Base-by-base conservation (phyloP, 2,329 filamentous ascomycete genomes). In the Colletotrichum scovillei region DNA sequence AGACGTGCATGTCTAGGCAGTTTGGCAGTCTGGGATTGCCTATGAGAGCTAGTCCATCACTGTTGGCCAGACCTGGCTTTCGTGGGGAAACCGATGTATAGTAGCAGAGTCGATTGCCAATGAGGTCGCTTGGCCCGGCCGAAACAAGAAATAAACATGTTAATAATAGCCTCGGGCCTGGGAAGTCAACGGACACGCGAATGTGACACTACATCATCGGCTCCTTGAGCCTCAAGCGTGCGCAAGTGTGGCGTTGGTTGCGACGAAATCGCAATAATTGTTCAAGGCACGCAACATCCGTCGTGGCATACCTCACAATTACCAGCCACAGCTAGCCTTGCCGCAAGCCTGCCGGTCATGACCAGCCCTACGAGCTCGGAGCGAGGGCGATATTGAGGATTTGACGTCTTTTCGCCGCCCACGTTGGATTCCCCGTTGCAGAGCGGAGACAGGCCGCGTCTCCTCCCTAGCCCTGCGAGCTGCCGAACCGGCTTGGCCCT, bases 391-490 rank as follows among this genome's bases (percentile, higher is more conserved):
- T 19, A 62, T 65, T 26, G 52, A 56, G 28, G n/a, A 30, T 56
- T n/a, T 16, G 28, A 64, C 42, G 60, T 55, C 35, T 70, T 32
- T 32, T 65, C 56, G 35, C 46, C 56, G 56, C 70, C 67, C 49
- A 42, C 38, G 38, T 42, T 42, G 38, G 8, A 35, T n/a, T 22
- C 69, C 65, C 67, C 35, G 56, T 73, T 60, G 49, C 46, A 52
- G 69, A 71, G 71, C 67, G 67, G 67, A 22, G 63, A 71, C 62
- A 73, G 67, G 67, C 67, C 71, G 71, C 71, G 67, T 66, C 56
- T 73, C 67, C 71, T 38, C 65, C 67, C 32, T 56, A 71, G 71
- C 62, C 67, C 49, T 66, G 60, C 26, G 55, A 62, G 71, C 57
- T 71, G 71, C 67, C 71, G 71, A 70, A 22, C 67, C 71, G 67